A percentile compares a stretch with the other conserved stretches of the same genome.
phyloP scores from a whole-genome alignment of 129 eudicot genomes.

The sunflower (Helianthus annuus) region HanXRQr2.0-SUNRISE NC_035443.2:41382781-41383280 shows the following conservation, averaged over 20 bases:
- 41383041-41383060: slow-evolving; percentile 69
- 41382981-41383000: slow-evolving; percentile 95
- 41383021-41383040: slow-evolving; percentile 74
- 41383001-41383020: slow-evolving; percentile 85
- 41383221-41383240: slow-evolving; percentile 94
- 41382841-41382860: slow-evolving; percentile 84
- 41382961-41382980: slow-evolving; percentile 83
- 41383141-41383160: slow-evolving; percentile 81
- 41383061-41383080: slow-evolving; percentile 41
- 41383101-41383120: slow-evolving; percentile 90
- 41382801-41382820: slow-evolving; percentile 91
- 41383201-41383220: slow-evolving; percentile 92
- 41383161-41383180: slow-evolving; percentile 84
- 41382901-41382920: slow-evolving; percentile 83
- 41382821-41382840: slow-evolving; percentile 90
- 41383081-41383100: slow-evolving; percentile 67
- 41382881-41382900: slow-evolving; percentile 84
- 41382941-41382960: slow-evolving; percentile 87
- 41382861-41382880: slow-evolving; percentile 83
- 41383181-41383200: slow-evolving; percentile 73
- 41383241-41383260: slow-evolving; percentile 77
- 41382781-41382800: slow-evolving; percentile 87
- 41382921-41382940: slow-evolving; percentile 84
- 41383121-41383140: slow-evolving; percentile 88
- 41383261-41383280: slow-evolving; percentile 80